These are phyloP conservation scores for Hyaloscypha finlandica DNA, from an alignment of 495 filamentous ascomycete genomes.

Conservation along the genomic window DNA sequence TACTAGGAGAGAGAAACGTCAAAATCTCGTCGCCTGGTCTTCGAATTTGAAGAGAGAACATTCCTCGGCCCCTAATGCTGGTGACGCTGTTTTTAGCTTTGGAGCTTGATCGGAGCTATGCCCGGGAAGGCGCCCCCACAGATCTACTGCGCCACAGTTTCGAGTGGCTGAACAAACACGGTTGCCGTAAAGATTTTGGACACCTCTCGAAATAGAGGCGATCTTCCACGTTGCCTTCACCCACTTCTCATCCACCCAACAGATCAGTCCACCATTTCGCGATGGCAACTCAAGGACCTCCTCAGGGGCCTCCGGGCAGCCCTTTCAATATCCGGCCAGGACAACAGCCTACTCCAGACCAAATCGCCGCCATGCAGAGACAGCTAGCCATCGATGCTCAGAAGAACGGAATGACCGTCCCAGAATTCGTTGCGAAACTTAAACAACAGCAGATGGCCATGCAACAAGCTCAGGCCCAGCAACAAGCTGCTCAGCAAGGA, in stretches of 20 bases:
- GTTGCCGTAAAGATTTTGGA: conserved; percentile 1
- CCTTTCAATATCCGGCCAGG: conserved; percentile 35
- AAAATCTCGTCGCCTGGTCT: neutral
- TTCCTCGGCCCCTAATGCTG: neutral
- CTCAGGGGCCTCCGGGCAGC: conserved; percentile 12
- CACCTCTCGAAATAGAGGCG: neutral
- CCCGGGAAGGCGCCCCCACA: neutral
- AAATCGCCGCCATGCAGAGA: conserved; percentile 80
- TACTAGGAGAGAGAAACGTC: neutral
- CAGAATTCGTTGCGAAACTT: conserved; percentile 69
- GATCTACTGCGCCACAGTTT: neutral
- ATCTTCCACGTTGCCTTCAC: neutral
- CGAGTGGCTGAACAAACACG: neutral
- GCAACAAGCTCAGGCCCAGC: conserved; percentile 60
- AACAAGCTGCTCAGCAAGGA: conserved; percentile 56
- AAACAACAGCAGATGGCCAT: conserved; percentile 43
- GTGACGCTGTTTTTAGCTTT: neutral
- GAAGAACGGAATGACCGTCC: conserved; percentile 73
- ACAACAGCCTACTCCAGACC: conserved; percentile 78
- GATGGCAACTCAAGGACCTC: conserved; percentile 27
- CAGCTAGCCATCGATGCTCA: conserved; percentile 77
- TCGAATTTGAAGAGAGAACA: neutral
- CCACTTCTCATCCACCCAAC: neutral
- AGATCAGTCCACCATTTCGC: neutral
- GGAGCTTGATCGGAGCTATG: neutral